Evolutionary conservation across 345 rosid genomes (phyloP).

Genomic region (Camelina sativa): DNA sequence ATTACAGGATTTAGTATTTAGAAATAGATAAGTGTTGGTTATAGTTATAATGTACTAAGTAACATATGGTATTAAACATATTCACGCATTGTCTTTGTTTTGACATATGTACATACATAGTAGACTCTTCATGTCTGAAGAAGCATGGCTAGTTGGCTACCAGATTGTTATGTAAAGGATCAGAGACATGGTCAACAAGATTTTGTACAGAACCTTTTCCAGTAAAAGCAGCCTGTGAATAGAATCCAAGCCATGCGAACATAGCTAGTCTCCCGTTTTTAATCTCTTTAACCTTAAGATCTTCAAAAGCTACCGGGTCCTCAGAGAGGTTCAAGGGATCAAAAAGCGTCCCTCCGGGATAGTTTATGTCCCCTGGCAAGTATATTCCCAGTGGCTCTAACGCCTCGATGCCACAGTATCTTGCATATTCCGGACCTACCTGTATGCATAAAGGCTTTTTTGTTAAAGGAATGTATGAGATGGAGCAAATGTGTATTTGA

Average conservation of each 20-base stretch:
- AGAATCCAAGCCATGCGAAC: slow-evolving; percentile 96
- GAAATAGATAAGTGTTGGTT: no score
- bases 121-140: slow-evolving; percentile 36
- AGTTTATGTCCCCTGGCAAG: slow-evolving; percentile 89
- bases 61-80: slow-evolving; percentile 10
- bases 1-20: no score
- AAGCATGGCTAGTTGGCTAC: slow-evolving; percentile 53
- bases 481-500: slow-evolving; percentile 17
- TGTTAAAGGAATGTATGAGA: background rate
- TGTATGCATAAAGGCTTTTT: slow-evolving; percentile 26
- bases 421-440: slow-evolving; percentile 97
- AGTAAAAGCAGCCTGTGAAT: slow-evolving; percentile 73
- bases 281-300: slow-evolving; percentile 91
- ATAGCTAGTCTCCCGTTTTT: slow-evolving; percentile 86
- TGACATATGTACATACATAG: slow-evolving; percentile 10
- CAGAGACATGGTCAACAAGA: slow-evolving; percentile 74
- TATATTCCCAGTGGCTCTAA: slow-evolving; percentile 92
- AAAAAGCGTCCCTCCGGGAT: slow-evolving; percentile 87
- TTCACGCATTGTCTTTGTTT: background rate
- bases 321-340: slow-evolving; percentile 82
- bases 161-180: slow-evolving; percentile 79
- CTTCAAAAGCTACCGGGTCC: slow-evolving; percentile 77
- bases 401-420: slow-evolving; percentile 91
- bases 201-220: slow-evolving; percentile 89
- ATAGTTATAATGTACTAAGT: background rate